Evolutionary conservation across 148 eudicot species (phyloP).

Genomic region (Cornus florida): DNA sequence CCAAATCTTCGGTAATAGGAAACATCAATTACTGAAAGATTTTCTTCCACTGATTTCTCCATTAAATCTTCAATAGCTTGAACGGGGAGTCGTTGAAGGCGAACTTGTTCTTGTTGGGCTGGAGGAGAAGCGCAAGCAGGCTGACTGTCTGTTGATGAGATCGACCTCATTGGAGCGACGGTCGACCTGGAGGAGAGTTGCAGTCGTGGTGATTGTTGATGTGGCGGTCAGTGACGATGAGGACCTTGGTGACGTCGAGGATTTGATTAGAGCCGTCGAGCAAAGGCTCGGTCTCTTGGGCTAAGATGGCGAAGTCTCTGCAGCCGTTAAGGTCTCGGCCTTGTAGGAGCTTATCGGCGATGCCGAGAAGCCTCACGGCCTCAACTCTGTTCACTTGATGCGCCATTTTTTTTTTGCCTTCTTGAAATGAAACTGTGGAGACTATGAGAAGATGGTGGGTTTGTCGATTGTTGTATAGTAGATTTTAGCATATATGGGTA

Average conservation of each 20-base stretch:
- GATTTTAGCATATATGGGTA: too few relatives aligned
- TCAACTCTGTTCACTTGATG: conserved; percentile 40
- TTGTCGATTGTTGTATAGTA: too few relatives aligned
- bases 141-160: conserved; percentile 63
- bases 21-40: too few relatives aligned
- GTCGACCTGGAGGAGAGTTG: conserved; percentile 71
- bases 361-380: conserved; percentile 61
- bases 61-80: too few relatives aligned
- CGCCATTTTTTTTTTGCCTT: conserved; percentile 8
- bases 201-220: conserved; percentile 55
- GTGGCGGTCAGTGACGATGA: conserved; percentile 62
- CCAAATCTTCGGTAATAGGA: too few relatives aligned
- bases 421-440: not conserved
- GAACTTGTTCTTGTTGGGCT: conserved; percentile 75
- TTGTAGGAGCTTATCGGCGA: conserved; percentile 77
- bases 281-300: conserved; percentile 84
- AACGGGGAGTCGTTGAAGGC: conserved; percentile 69
- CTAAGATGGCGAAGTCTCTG: conserved; percentile 80
- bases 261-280: conserved; percentile 83
- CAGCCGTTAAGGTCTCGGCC: conserved; percentile 60
- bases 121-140: conserved; percentile 70
- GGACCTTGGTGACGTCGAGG: conserved; percentile 74
- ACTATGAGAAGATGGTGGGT: not conserved
- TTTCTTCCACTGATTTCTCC: too few relatives aligned
- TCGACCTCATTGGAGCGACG: conserved; percentile 48